phyloP scores from a whole-genome alignment of 1,284 basidiomycete species.

The Nidula niveotomentosa region DNA sequence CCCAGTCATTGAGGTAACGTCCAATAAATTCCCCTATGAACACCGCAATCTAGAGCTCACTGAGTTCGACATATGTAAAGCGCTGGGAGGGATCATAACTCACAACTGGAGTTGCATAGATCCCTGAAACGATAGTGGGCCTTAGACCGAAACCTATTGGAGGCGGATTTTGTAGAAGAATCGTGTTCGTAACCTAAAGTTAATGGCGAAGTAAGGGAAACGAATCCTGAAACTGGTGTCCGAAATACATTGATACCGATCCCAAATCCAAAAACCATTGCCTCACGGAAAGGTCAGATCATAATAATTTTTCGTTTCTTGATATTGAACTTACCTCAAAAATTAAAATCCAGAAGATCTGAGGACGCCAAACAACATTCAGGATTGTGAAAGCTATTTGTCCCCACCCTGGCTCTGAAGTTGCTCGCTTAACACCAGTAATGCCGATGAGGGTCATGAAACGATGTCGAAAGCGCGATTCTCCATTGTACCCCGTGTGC shows the following conservation, averaged over 20 bases:
- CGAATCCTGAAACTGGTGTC: not conserved
- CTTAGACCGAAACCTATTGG: constrained; percentile 62
- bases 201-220: not conserved
- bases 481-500: constrained; percentile 39
- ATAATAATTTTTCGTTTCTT: not conserved
- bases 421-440: constrained; percentile 61
- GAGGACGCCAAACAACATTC: constrained; percentile 63
- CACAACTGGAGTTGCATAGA: constrained; percentile 67
- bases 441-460: constrained; percentile 65
- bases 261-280: constrained; percentile 63
- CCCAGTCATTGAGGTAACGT: constrained; percentile 67
- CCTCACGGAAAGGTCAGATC: constrained; percentile 26
- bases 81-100: constrained; percentile 7
- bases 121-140: constrained; percentile 50
- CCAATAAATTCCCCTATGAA: constrained; percentile 71
- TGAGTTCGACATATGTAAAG: not conserved
- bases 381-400: constrained; percentile 45
- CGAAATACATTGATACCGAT: constrained; percentile 70
- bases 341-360: constrained; percentile 52
- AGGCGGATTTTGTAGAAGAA: constrained; percentile 60
- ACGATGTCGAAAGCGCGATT: constrained; percentile 48
- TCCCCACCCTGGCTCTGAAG: constrained; percentile 58
- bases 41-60: constrained; percentile 45
- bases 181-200: constrained; percentile 63
- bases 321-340: constrained; percentile 46